phyloP scores from a whole-genome alignment of 1,284 basidiomycete species.

The Trametes sp. region DNA sequence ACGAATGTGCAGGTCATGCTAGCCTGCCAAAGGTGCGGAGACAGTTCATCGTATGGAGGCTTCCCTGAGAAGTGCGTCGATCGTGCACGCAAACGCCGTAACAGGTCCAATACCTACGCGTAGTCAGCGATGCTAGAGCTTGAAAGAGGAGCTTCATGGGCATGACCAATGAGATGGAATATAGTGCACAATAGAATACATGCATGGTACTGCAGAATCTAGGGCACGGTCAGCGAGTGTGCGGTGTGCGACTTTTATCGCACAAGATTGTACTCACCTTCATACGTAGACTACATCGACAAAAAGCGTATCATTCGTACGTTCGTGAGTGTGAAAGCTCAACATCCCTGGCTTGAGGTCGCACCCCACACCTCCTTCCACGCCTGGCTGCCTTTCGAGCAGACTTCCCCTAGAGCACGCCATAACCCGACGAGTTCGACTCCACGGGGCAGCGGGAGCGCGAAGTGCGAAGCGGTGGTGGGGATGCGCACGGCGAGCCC shows the following conservation, averaged over 20 bases:
- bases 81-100: no score
- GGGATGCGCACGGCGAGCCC: slow-evolving; percentile 28
- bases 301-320: no score
- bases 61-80: no score
- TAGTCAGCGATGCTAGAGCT: no score
- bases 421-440: slow-evolving; percentile 24
- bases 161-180: neutral
- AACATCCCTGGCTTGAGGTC: neutral
- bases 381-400: slow-evolving; percentile 30
- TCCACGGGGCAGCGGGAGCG: slow-evolving; percentile 15
- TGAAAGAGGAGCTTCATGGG: no score
- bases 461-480: slow-evolving; percentile 6
- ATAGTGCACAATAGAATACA: neutral
- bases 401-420: slow-evolving; percentile 32
- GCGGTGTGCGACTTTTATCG: neutral
- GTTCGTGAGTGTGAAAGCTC: no score
- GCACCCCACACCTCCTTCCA: slow-evolving; percentile 34
- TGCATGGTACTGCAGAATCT: neutral
- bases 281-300: neutral
- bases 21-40: no score
- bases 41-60: no score
- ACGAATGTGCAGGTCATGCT: no score
- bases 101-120: no score
- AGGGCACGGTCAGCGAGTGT: neutral
- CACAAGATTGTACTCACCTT: neutral